These are phyloP conservation scores for Arbutus unedo DNA, from an alignment of 148 eudicot genomes.

Conservation along the genomic window DNA sequence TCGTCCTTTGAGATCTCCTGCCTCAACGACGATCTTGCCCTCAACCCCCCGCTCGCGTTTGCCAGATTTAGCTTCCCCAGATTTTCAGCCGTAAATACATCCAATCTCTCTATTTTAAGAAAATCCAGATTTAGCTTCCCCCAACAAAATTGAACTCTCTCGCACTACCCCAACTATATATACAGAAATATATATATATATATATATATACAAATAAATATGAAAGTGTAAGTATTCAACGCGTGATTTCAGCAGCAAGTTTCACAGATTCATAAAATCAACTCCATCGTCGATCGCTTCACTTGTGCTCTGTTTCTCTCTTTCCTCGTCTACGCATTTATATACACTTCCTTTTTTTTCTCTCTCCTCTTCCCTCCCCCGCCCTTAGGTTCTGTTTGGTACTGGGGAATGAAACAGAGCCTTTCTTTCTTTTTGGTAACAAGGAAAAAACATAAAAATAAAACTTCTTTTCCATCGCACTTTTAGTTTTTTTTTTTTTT, in stretches of 20 bases:
- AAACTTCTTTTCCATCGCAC: too few species aligned
- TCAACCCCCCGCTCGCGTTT: conserved; percentile 25
- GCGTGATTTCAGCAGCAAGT: not conserved
- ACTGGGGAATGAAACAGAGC: not conserved
- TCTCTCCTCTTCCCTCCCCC: not conserved
- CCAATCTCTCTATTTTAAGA: not conserved
- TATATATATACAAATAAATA: not conserved
- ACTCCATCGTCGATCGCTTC: not conserved
- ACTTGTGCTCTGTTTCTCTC: not conserved
- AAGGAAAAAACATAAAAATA: too few species aligned
- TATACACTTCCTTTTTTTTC: not conserved
- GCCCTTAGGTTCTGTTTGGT: not conserved
- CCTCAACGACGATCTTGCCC: conserved; percentile 38
- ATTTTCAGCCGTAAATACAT: not conserved
- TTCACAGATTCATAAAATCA: not conserved
- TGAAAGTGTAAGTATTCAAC: not conserved
- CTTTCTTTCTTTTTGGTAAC: too few species aligned
- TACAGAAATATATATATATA: too few species aligned
- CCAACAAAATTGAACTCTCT: not conserved
- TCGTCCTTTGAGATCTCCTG: conserved; percentile 28
- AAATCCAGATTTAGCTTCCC: conserved; percentile 2
- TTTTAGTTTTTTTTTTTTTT: too few species aligned
- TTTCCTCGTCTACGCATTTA: not conserved
- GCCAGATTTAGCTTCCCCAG: conserved; percentile 26
- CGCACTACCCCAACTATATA: not conserved